Evolutionary conservation across 257 asterid species (phyloP), one percentile per base, ranked within the genome.

Genomic region (Lycium ferocissimum): DNA sequence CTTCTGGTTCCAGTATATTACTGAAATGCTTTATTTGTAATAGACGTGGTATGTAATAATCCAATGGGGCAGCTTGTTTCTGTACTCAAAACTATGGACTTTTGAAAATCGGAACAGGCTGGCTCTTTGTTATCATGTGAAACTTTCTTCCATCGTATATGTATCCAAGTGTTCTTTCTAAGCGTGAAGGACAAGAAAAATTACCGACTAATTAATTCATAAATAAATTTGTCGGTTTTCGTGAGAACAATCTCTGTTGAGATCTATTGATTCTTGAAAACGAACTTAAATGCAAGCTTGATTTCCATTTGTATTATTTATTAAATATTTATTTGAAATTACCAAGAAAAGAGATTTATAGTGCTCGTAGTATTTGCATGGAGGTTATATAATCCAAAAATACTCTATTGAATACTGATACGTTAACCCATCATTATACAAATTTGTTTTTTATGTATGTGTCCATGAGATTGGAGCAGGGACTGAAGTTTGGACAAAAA

Each of bases 1-100:
- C 63, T 51, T 76, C 65, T 76, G 82, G 61, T 76, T 76, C 47
- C 82, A 51, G 15, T 76, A 76, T 63, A 20, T 51, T 6, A 49
- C 40, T 49, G 81, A 75, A 47, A 75, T 12, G 82, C 40, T 76
- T 14, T 76, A 7, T 14, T 51, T 76, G 65, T 51, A 53, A 14
- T 76, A 51, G 82, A 76, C 47, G 9, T 76, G 82, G 47, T 13
- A 26, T 76, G 65, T 51, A 51, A 56, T 51, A 76, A 76, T 51
- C 2, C 63, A 22, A 26, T 22, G 65, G 47, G 65, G 47, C 63
- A 51, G 65, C 61, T 51, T 76, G 63, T 76, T 76, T 76, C 47
- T 76, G 47, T 26, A 26, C 45, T 76, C 63, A 13, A 76, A 51
- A 51, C 65, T 76, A 51, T 51, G 1, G 7, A 76, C 82, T 11